Evolutionary conservation across 805 yeast species (phyloP).

Genomic region (Saturnispora besseyi): DNA sequence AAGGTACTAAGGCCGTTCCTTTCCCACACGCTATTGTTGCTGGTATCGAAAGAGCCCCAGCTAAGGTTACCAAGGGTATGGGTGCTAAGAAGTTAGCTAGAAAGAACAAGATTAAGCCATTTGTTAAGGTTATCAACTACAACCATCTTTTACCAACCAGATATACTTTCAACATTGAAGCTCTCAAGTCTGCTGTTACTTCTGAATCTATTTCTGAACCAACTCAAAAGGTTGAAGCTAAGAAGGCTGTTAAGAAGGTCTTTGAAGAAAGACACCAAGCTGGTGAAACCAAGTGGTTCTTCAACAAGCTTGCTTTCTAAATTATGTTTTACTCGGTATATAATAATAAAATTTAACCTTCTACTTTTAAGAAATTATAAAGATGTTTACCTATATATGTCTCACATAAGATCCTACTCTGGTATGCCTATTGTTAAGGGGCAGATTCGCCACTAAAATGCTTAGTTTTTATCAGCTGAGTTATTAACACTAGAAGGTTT

Average conservation of each 20-base stretch:
- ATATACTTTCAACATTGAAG: slow-evolving; percentile 95
- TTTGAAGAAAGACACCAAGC: slow-evolving; percentile 99
- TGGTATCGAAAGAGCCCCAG: slow-evolving; percentile 98
- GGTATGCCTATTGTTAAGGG: too few species aligned
- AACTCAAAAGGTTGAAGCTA: slow-evolving; percentile 97
- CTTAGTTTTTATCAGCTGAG: too few species aligned
- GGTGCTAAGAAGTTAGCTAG: slow-evolving; percentile 94
- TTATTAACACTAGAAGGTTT: too few species aligned
- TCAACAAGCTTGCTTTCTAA: slow-evolving; percentile 63
- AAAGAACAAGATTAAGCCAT: slow-evolving; percentile 98
- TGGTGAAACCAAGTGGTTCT: slow-evolving; percentile 99
- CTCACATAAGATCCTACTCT: too few species aligned
- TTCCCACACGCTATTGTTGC: slow-evolving; percentile 99
- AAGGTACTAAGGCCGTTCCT: slow-evolving; percentile 97
- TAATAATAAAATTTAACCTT: neutral
- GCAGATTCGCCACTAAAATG: too few species aligned
- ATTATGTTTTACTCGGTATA: slow-evolving; percentile 6
- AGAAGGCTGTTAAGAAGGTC: slow-evolving; percentile 97
- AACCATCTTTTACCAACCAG: slow-evolving; percentile 99
- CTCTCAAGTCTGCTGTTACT: slow-evolving; percentile 84
- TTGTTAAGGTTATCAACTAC: slow-evolving; percentile 98
- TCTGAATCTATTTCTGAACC: slow-evolving; percentile 95
- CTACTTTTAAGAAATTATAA: neutral
- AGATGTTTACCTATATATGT: neutral
- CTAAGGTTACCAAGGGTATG: slow-evolving; percentile 90